Percentiles rank a stretch among this genome's conserved stretches.
These are phyloP conservation scores for Lachancea sp. DNA, from an alignment of 805 yeast genomes.

Conservation along the genomic window DNA sequence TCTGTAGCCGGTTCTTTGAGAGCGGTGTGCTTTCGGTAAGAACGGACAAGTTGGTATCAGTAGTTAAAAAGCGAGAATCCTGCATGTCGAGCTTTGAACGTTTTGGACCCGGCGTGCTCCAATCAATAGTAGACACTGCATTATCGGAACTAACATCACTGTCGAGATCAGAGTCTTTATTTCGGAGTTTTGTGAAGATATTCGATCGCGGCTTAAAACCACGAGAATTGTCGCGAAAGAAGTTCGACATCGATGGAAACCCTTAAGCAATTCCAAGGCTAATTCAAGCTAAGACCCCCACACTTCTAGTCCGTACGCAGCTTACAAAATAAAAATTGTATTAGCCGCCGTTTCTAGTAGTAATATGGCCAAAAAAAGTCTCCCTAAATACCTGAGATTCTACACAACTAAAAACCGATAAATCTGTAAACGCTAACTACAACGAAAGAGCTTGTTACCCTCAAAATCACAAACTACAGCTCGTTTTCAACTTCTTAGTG, in stretches of 20 bases:
- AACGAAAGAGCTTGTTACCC: background rate
- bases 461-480: background rate
- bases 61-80: constrained; percentile 1
- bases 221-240: constrained; percentile 27
- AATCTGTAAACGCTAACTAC: too few species aligned
- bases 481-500: background rate
- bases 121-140: constrained; percentile 9
- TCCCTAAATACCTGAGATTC: background rate
- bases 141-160: constrained; percentile 12
- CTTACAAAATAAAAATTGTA: background rate
- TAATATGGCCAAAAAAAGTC: background rate
- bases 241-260: constrained; percentile 33
- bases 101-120: background rate
- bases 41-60: constrained; percentile 1
- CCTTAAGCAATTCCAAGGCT: background rate
- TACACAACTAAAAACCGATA: background rate
- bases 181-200: constrained; percentile 26
- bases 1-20: background rate
- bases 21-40: constrained; percentile 7
- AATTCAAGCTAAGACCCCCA: background rate
- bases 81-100: background rate
- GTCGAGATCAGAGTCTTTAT: background rate
- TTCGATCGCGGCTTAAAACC: constrained; percentile 32
- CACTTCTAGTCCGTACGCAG: background rate
- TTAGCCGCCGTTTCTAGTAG: constrained; percentile 2